These are phyloP conservation scores for Tricladium varicosporioides DNA, from an alignment of 2,329 filamentous ascomycete genomes.

Conservation along the genomic window DNA sequence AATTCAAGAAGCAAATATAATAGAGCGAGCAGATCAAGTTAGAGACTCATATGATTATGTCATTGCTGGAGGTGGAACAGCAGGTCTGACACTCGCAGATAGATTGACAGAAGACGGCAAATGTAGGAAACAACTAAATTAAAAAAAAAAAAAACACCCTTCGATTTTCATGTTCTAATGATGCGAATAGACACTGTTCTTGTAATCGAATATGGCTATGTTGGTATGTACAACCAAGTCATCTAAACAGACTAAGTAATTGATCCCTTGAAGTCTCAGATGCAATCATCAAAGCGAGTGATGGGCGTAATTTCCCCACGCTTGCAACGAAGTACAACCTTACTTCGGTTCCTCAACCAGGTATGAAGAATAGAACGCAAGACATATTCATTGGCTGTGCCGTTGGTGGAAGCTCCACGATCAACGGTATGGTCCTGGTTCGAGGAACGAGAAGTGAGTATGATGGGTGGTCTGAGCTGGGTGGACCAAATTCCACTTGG, in stretches of 20 bases:
- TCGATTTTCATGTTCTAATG: not conserved
- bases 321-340: not conserved
- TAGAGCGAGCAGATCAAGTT: not conserved
- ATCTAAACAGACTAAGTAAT: not conserved
- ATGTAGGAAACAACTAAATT: not conserved
- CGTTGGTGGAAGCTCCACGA: not conserved
- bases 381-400: not conserved
- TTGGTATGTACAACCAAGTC: not conserved
- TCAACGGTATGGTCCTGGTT: slow-evolving; percentile 1
- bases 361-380: not conserved
- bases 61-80: not conserved
- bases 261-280: too few relatives aligned
- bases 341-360: not conserved
- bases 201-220: not conserved
- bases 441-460: slow-evolving; percentile 1
- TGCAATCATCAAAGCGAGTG: too few relatives aligned
- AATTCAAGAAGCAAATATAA: too few relatives aligned
- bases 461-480: not conserved
- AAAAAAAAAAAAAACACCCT: not conserved
- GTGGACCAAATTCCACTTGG: not conserved
- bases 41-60: slow-evolving; percentile 4
- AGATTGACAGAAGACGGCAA: slow-evolving; percentile 1
- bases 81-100: not conserved
- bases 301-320: not conserved
- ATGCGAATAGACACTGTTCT: not conserved